phyloP scores from a whole-genome alignment of 768 basidiomycete genomes.

The Boletus tylopilopsis region DNA sequence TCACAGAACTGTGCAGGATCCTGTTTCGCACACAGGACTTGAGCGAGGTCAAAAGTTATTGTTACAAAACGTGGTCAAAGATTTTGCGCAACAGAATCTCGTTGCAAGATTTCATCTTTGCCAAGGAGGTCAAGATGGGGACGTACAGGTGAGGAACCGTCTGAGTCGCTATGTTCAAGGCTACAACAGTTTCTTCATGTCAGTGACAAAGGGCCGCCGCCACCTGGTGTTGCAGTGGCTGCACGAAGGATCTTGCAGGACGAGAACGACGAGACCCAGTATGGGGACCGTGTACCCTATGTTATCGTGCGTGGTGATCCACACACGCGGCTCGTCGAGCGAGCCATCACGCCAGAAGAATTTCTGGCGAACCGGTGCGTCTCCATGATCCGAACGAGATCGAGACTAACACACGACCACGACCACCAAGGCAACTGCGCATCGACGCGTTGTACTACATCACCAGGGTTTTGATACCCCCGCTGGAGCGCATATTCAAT shows the following conservation, averaged over 20 bases:
- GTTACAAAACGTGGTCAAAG: conserved; percentile 78
- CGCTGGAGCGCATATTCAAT: conserved; percentile 86
- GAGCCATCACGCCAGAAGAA: conserved; percentile 71
- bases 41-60: conserved; percentile 86
- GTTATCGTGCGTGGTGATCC: conserved; percentile 70
- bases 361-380: conserved; percentile 60
- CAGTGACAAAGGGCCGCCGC: conserved; percentile 82
- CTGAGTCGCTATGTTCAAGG: background rate
- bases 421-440: conserved; percentile 48
- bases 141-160: conserved; percentile 67
- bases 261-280: conserved; percentile 80
- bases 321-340: conserved; percentile 64
- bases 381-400: background rate
- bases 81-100: conserved; percentile 77
- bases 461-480: conserved; percentile 78
- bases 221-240: conserved; percentile 89
- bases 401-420: background rate
- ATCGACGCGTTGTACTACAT: conserved; percentile 94
- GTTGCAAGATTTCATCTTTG: conserved; percentile 91
- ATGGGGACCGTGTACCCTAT: conserved; percentile 92
- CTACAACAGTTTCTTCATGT: background rate
- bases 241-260: conserved; percentile 71
- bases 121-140: conserved; percentile 91
- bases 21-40: conserved; percentile 89
- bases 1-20: conserved; percentile 49